Conservation (phyloP, 139 green algal genomes). For the Nannochloris sp. region DNA sequence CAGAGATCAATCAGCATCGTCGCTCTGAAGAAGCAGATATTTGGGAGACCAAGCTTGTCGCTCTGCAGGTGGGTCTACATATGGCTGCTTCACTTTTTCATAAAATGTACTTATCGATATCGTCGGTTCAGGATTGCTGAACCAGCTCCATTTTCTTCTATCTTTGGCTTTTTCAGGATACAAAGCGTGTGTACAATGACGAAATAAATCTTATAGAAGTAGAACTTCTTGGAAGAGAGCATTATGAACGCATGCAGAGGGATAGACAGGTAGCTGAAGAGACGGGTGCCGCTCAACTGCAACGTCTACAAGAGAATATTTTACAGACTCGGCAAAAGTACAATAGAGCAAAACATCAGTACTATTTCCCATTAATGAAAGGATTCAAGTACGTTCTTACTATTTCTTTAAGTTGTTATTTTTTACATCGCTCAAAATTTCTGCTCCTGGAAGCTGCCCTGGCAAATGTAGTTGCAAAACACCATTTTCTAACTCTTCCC, state of each 20-base stretch:
- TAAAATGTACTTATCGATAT: too few species aligned
- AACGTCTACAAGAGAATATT: slow-evolving; percentile 42
- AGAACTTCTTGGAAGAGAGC: slow-evolving; percentile 34
- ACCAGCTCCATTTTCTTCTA: too few species aligned
- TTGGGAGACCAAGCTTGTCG: slow-evolving; percentile 44
- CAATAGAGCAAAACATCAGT: slow-evolving; percentile 51
- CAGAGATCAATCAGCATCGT: slow-evolving; percentile 9
- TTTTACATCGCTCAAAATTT: too few species aligned
- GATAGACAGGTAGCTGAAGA: slow-evolving; percentile 33
- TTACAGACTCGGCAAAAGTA: slow-evolving; percentile 28
- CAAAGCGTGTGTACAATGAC: slow-evolving; percentile 34
- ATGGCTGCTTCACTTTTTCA: not conserved
- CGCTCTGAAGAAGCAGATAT: slow-evolving; percentile 29
- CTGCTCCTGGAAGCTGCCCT: too few species aligned
- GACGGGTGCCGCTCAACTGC: slow-evolving; percentile 15
- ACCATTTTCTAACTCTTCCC: not conserved
- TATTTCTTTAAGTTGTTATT: too few species aligned
- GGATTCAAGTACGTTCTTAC: slow-evolving; percentile 68
- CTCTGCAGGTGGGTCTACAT: slow-evolving; percentile 28
- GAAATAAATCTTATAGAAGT: slow-evolving; percentile 45
- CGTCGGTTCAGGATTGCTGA: too few species aligned
- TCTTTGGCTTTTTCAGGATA: slow-evolving; percentile 39
- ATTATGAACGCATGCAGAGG: slow-evolving; percentile 8
- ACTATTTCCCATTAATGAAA: slow-evolving; percentile 57
- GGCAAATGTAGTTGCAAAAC: not conserved